Evolutionary conservation across 257 asterid species (phyloP).

Genomic region (Capsicum pubescens): DNA sequence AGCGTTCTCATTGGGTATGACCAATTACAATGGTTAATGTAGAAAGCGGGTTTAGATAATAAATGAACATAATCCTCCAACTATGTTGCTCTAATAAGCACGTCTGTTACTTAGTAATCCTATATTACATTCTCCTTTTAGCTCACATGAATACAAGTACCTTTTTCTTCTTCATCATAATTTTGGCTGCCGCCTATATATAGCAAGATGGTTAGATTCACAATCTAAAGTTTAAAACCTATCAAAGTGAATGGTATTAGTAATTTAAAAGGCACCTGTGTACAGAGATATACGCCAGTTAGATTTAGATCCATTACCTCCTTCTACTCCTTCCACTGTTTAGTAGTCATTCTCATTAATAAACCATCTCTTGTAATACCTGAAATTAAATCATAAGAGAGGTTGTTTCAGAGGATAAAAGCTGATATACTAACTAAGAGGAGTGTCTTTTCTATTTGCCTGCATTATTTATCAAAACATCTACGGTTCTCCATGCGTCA

Average conservation of each 20-base stretch:
- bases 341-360: slow-evolving; percentile 89
- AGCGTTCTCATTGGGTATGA: no score
- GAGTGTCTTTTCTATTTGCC: slow-evolving; percentile 49
- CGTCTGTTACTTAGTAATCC: no score
- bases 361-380: slow-evolving; percentile 94
- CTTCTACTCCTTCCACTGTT: slow-evolving; percentile 99
- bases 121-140: no score
- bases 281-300: slow-evolving; percentile 91
- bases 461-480: slow-evolving; percentile 89
- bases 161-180: slow-evolving; percentile 98
- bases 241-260: slow-evolving; percentile 17
- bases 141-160: slow-evolving; percentile 39
- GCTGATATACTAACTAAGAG: neutral
- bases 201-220: slow-evolving; percentile 35
- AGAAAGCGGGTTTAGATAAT: no score
- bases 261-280: slow-evolving; percentile 60
- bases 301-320: slow-evolving; percentile 96
- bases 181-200: slow-evolving; percentile 93
- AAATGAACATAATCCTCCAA: no score
- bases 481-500: slow-evolving; percentile 94
- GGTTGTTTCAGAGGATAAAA: neutral
- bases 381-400: slow-evolving; percentile 37
- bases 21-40: no score
- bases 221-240: slow-evolving; percentile 20
- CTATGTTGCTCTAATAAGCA: no score